These are phyloP conservation scores for Daldinia sp. DNA, from an alignment of 2,329 filamentous ascomycete species.

Conservation along the genomic window DNA sequence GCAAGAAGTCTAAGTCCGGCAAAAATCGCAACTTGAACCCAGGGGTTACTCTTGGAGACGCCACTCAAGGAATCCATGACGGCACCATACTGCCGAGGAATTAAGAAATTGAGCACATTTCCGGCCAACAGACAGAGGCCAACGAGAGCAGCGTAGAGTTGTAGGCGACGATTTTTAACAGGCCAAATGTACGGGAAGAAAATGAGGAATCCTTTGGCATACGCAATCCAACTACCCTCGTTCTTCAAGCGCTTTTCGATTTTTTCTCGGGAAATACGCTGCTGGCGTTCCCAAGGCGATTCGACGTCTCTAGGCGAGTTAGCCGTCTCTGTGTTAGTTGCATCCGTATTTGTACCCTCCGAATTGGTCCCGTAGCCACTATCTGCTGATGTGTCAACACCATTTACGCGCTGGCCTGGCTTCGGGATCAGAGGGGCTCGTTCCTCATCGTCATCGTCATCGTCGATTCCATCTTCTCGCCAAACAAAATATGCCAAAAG, in stretches of 20 bases:
- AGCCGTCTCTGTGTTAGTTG: slow-evolving; percentile 45
- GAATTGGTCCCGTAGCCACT: slow-evolving; percentile 56
- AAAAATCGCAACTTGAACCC: slow-evolving; percentile 62
- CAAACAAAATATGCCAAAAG: slow-evolving; percentile 43
- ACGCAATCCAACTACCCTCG: slow-evolving; percentile 79
- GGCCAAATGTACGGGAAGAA: slow-evolving; percentile 86
- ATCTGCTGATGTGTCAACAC: slow-evolving; percentile 44
- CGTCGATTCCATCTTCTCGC: slow-evolving; percentile 32
- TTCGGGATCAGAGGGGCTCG: slow-evolving; percentile 64
- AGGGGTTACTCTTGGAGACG: slow-evolving; percentile 57
- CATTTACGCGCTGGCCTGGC: slow-evolving; percentile 43
- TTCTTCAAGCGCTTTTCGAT: slow-evolving; percentile 75
- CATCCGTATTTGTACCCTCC: slow-evolving; percentile 49
- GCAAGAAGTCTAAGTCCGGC: slow-evolving; percentile 60
- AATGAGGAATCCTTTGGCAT: slow-evolving; percentile 77
- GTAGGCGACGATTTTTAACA: slow-evolving; percentile 68
- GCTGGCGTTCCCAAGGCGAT: slow-evolving; percentile 61
- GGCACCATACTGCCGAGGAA: slow-evolving; percentile 82
- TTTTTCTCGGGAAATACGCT: slow-evolving; percentile 63
- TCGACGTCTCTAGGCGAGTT: slow-evolving; percentile 54
- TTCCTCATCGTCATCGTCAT: slow-evolving; percentile 60
- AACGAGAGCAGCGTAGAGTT: slow-evolving; percentile 73
- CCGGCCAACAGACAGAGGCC: slow-evolving; percentile 72
- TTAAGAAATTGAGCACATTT: slow-evolving; percentile 77
- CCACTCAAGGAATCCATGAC: slow-evolving; percentile 74